Base-by-base conservation (phyloP, 2,329 filamentous ascomycete species). In the Phyllosticta capitalensis region DNA sequence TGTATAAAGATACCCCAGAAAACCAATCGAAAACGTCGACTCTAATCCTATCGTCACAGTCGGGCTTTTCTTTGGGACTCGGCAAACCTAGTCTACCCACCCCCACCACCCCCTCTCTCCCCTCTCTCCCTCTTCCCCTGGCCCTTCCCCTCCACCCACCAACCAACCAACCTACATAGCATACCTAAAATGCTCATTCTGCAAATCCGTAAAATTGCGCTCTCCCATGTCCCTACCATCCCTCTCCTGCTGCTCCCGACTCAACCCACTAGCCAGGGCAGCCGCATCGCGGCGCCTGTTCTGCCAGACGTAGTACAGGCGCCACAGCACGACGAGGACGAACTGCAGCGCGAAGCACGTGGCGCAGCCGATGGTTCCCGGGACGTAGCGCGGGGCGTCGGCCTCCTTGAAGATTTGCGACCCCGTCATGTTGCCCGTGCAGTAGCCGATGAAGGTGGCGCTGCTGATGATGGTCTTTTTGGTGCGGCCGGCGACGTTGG, bases 151-250 rank as follows among this genome's bases (percentile, higher is more conserved):
- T n/a, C n/a, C n/a, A n/a, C n/a, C n/a, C n/a, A n/a, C n/a, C 10
- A 5, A 38, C 12, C 30, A 38, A 38, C 1, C 30, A 38, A 19
- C 38, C 38, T 54, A 60, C 21, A 33, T 48, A 19, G 54, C 52
- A 20, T 60, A 60, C 54, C 58, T 60, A 20, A 60, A 60, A 48
- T 56, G 54, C 54, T 33, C 48, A 33, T 60, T 65, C 61, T 76
- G 77, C 10, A 83, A 79, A 56, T 79, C 78, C 14, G 84, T 60
- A 4, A 56, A 48, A 20, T 60, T 66, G 54, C 69, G 72, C 0
- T 81, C 81, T 2, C 72, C 74, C 52, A 84, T 75, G 52, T 75
- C 79, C 56, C 71, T 67, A 1, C 78, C 79, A 63, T 84, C 65
- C 50, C 65, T 68, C 66, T 72, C 67, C 2, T 83, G 75, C 67